Base-by-base conservation (phyloP, 1,284 basidiomycete species). In the Irpex rosettiformis region DNA sequence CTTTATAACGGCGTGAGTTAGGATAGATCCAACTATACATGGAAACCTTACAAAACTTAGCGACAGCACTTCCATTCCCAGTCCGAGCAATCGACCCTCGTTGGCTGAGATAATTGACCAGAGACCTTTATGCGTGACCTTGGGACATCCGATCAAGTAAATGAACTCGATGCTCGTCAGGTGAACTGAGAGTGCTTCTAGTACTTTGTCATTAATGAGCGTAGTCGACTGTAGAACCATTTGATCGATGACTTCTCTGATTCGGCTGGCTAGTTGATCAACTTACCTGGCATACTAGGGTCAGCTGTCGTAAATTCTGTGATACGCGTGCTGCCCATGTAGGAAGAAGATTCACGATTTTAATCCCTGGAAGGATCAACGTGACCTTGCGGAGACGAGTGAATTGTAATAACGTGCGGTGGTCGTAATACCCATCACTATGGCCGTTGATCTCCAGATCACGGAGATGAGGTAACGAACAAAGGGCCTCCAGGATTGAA, bases 361-460 rank as follows among this genome's bases (percentile, higher is more conserved):
- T 68, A 1, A 67, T 63, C 59, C 80, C 85, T 4, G 89, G 89
- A 89, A 90, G 89, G 52, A 91, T 89, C 55, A 91, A 68, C 1
- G 81, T 79, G 54, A 91, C 73, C 64, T 78, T 75, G 61, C 60
- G 62, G 16, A 72, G 58, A 18, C 55, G 62, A 7, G 67, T 69
- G 65, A 91, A 86, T 2, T 64, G 71, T 6, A 73, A 60, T 1
- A 91, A 74, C 4, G 81, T 63, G 1, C 55, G 53, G 0, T 85
- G 80, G 60, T 85, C 72, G 63, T 87, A 89, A 21, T 42, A 75
- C 27, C 75, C 74, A 37, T 78, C 73, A 63, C 78, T 78, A 56
- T 82, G 77, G 0, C 88, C 89, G 58, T 91, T 91, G 52, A 91
- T 79, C 65, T 89, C 86, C 4, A 91, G 71, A 49, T 83, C 81